A percentile compares a stretch with the other conserved stretches of the same genome.
These are phyloP conservation scores for Dioscorea zingiberensis DNA, from an alignment of 106 monocot species.

Conservation along the genomic window DNA sequence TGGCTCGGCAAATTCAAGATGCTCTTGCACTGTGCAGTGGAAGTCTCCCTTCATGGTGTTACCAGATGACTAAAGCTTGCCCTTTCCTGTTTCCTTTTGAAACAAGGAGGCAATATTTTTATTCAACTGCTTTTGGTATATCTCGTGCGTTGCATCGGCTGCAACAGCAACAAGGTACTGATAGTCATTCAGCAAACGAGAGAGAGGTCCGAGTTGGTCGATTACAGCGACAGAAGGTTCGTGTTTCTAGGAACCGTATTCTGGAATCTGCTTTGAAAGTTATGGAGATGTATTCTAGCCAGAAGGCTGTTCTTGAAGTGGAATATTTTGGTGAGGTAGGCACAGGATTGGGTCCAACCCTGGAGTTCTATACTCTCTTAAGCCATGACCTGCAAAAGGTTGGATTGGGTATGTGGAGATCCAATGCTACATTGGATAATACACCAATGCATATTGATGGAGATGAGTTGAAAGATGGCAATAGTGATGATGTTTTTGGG, in stretches of 20 bases:
- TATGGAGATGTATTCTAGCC: constrained; percentile 98
- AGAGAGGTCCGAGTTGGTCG: constrained; percentile 90
- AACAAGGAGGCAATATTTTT: constrained; percentile 91
- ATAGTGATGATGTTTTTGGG: constrained; percentile 26
- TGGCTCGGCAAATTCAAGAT: constrained; percentile 92
- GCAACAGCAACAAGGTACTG: constrained; percentile 84
- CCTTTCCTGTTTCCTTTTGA: constrained; percentile 99
- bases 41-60: constrained; percentile 97
- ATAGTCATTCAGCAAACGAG: constrained; percentile 59
- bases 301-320: constrained; percentile 96
- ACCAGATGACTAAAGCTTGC: constrained; percentile 90
- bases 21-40: constrained; percentile 95
- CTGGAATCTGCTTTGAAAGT: constrained; percentile 96
- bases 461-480: constrained; percentile 10
- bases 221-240: constrained; percentile 93
- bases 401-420: constrained; percentile 81
- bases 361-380: constrained; percentile 96
- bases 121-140: constrained; percentile 91
- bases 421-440: constrained; percentile 29
- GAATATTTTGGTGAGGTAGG: constrained; percentile 99
- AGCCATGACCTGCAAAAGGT: constrained; percentile 92
- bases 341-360: constrained; percentile 90
- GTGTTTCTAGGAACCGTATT: constrained; percentile 92
- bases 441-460: constrained; percentile 50
- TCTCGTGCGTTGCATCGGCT: constrained; percentile 94